Percentiles rank a stretch among this genome's conserved stretches.
These are phyloP conservation scores for Silene noctiflora DNA, from an alignment of 179 eudicot genomes.

Conservation along the genomic window DNA sequence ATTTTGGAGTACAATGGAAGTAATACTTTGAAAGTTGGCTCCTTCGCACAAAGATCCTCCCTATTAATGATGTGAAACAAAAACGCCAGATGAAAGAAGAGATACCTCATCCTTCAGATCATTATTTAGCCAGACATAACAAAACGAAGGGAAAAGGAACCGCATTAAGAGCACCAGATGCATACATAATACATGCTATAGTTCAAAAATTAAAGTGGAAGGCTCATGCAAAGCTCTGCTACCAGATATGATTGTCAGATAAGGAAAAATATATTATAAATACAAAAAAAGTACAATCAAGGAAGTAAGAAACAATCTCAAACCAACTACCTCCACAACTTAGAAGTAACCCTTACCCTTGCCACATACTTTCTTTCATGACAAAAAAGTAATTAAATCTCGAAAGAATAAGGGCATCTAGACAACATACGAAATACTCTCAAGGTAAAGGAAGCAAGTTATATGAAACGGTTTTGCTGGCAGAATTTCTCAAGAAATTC, in stretches of 20 bases:
- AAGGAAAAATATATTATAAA: too few species aligned
- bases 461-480: not conserved
- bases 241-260: not conserved
- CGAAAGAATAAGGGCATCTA: not conserved
- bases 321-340: not conserved
- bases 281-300: not conserved
- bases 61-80: not conserved
- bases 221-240: not conserved
- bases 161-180: not conserved
- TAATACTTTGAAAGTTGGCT: too few species aligned
- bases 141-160: not conserved
- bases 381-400: not conserved
- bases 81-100: not conserved
- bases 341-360: not conserved
- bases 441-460: not conserved
- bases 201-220: not conserved
- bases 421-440: not conserved
- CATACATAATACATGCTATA: not conserved
- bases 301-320: not conserved
- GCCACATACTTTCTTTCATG: not conserved
- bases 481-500: not conserved
- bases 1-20: not conserved
- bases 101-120: not conserved
- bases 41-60: too few species aligned
- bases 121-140: not conserved